These are phyloP conservation scores for Phanerochaete carnosa DNA, from an alignment of 768 basidiomycete species.

Conservation along the genomic window DNA sequence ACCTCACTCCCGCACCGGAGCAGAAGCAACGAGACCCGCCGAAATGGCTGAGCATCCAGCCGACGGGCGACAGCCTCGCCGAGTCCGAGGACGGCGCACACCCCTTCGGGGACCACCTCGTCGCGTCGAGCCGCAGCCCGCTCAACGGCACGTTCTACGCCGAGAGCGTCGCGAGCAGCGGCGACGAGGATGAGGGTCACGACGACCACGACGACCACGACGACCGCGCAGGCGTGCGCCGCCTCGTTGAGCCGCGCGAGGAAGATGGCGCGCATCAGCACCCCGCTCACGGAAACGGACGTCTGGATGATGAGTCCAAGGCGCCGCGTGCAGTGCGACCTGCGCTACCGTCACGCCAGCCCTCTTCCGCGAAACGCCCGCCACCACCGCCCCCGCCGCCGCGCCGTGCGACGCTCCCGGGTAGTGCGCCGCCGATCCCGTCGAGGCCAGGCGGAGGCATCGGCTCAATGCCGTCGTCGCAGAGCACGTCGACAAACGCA, in stretches of 20 bases:
- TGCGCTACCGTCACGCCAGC: slow-evolving; percentile 7
- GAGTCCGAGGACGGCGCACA: slow-evolving; percentile 41
- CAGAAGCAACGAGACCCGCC: background rate
- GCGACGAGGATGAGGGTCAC: slow-evolving; percentile 17
- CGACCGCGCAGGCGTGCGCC: slow-evolving; percentile 12
- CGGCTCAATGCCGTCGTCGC: slow-evolving; percentile 17
- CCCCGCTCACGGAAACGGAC: slow-evolving; percentile 1
- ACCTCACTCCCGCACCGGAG: background rate
- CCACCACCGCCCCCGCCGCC: slow-evolving; percentile 6
- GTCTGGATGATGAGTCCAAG: slow-evolving; percentile 13
- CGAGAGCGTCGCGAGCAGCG: slow-evolving; percentile 41
- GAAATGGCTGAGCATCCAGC: background rate
- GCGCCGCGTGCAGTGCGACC: slow-evolving; percentile 16
- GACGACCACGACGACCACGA: slow-evolving; percentile 42
- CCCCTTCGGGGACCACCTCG: slow-evolving; percentile 41
- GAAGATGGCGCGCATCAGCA: background rate
- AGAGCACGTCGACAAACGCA: slow-evolving; percentile 13
- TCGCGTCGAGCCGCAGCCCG: slow-evolving; percentile 41
- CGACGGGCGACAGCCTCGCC: slow-evolving; percentile 15
- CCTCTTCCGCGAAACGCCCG: background rate
- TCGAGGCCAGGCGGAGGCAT: background rate
- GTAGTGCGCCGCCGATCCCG: background rate
- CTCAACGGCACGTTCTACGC: slow-evolving; percentile 43
- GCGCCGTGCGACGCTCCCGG: background rate
- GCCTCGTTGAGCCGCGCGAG: slow-evolving; percentile 7